phyloP scores from a whole-genome alignment of 108 stramenopile species.

The Phaeodactylum tricornutum region DNA sequence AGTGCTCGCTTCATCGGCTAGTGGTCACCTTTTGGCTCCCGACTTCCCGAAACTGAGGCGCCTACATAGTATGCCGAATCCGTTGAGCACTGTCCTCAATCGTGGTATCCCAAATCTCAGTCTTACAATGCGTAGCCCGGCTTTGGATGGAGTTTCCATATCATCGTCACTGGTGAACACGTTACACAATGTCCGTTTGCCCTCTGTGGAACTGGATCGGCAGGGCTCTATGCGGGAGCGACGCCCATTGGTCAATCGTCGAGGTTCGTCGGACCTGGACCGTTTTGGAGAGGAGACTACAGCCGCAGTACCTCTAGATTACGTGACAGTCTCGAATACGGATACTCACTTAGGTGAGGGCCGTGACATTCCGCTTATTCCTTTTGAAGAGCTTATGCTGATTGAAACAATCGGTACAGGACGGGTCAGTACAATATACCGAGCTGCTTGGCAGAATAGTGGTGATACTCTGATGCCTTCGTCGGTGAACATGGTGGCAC shows the following conservation, averaged over 20 bases:
- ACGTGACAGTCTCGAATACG: conserved; percentile 1
- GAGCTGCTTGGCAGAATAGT: conserved; percentile 20
- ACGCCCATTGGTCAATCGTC: conserved; percentile 5
- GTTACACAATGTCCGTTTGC: too few relatives aligned
- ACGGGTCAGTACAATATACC: conserved; percentile 25
- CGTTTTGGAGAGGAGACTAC: background rate
- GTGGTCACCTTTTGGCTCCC: background rate
- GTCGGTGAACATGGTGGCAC: conserved; percentile 15
- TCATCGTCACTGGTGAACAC: too few relatives aligned
- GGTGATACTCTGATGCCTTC: background rate
- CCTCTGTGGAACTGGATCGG: background rate
- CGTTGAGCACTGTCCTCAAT: too few relatives aligned
- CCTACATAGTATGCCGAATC: background rate
- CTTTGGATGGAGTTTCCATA: too few relatives aligned
- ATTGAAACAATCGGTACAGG: conserved; percentile 29
- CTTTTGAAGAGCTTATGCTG: conserved; percentile 30
- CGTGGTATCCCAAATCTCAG: too few relatives aligned
- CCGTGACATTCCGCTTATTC: conserved; percentile 18
- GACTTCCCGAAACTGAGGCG: background rate
- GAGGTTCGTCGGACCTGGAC: conserved; percentile 2
- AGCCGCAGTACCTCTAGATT: background rate
- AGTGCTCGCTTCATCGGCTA: conserved; percentile 6
- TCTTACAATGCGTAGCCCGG: too few relatives aligned
- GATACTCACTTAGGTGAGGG: background rate
- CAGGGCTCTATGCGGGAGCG: too few relatives aligned